Percentiles rank a stretch among this genome's conserved stretches.
These are phyloP conservation scores for Ceratocystiopsis brevicomis DNA, from an alignment of 2,329 filamentous ascomycete genomes.

Conservation along the genomic window DNA sequence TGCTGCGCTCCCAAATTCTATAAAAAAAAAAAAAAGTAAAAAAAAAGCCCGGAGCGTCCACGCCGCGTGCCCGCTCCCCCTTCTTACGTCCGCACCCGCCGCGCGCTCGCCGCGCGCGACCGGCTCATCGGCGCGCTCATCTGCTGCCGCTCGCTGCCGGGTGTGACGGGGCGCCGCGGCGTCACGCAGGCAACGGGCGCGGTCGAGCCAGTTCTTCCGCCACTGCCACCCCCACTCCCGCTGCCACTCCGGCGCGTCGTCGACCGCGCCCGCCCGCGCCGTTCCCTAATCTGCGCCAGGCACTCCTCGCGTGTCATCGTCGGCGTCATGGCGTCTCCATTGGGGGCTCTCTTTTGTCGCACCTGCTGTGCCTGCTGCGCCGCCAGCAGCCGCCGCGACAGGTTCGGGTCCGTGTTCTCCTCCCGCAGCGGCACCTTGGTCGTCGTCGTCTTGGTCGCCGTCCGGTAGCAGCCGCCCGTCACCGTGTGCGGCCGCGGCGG, in stretches of 20 bases:
- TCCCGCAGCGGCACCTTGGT: slow-evolving; percentile 33
- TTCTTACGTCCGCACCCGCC: slow-evolving; percentile 3
- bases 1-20: too few relatives aligned
- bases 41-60: too few relatives aligned
- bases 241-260: not conserved
- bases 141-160: slow-evolving; percentile 7
- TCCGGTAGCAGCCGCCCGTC: slow-evolving; percentile 18
- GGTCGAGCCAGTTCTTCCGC: not conserved
- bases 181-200: not conserved
- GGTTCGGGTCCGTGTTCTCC: slow-evolving; percentile 23
- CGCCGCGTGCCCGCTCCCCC: too few relatives aligned
- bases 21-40: too few relatives aligned
- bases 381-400: slow-evolving; percentile 22
- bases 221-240: too few relatives aligned
- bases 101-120: slow-evolving; percentile 3
- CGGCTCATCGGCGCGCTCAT: slow-evolving; percentile 8
- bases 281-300: slow-evolving; percentile 54
- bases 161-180: slow-evolving; percentile 6
- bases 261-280: slow-evolving; percentile 46
- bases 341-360: not conserved
- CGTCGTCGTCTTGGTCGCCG: slow-evolving; percentile 27
- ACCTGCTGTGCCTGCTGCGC: slow-evolving; percentile 17
- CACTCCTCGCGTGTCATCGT: slow-evolving; percentile 58
- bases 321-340: slow-evolving; percentile 30
- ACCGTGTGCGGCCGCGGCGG: slow-evolving; percentile 25